Conservation (phyloP, 495 filamentous ascomycete genomes). For the Delitschia confertaspora region DNA sequence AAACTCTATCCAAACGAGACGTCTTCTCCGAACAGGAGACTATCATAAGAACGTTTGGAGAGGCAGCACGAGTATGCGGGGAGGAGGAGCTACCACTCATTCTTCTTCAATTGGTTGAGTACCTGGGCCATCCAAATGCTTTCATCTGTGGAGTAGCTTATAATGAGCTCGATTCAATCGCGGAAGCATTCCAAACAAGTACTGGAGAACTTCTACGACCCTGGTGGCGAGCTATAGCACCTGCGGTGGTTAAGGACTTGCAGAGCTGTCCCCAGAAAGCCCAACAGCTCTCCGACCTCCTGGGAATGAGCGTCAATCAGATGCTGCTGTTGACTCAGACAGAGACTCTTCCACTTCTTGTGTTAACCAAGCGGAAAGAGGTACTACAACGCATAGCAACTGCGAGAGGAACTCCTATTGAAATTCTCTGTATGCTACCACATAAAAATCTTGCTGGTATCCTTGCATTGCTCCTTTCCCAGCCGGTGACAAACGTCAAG, state of each 20-base stretch:
- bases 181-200: constrained; percentile 50
- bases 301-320: constrained; percentile 60
- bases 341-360: constrained; percentile 75
- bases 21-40: constrained; percentile 64
- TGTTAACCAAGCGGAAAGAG: constrained; percentile 65
- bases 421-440: constrained; percentile 51
- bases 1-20: constrained; percentile 56
- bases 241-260: constrained; percentile 71
- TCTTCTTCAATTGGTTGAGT: constrained; percentile 72
- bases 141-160: constrained; percentile 71
- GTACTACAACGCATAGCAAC: constrained; percentile 73
- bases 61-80: constrained; percentile 58
- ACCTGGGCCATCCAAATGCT: constrained; percentile 72
- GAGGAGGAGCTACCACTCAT: constrained; percentile 81
- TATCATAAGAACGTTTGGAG: constrained; percentile 73
- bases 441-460: constrained; percentile 66
- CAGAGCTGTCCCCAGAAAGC: constrained; percentile 70
- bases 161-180: constrained; percentile 64
- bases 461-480: constrained; percentile 66
- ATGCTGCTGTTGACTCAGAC: constrained; percentile 71
- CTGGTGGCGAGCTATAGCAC: constrained; percentile 76
- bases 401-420: constrained; percentile 53
- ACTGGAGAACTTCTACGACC: constrained; percentile 64
- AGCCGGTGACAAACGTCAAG: constrained; percentile 58
- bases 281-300: constrained; percentile 67